Evolutionary conservation across 768 basidiomycete genomes (phyloP).

Genomic region (Russula emetica): DNA sequence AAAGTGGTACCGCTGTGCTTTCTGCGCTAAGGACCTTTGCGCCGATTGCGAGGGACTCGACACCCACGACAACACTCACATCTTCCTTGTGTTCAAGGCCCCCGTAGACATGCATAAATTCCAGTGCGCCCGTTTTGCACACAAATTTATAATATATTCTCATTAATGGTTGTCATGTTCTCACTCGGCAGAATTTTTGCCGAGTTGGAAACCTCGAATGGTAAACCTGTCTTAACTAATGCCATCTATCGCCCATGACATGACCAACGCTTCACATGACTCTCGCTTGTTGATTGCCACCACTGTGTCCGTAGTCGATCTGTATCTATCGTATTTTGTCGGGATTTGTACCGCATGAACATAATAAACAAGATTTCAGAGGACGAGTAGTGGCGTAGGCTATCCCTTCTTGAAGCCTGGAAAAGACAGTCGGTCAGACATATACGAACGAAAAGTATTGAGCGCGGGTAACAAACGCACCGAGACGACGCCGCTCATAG

Average conservation of each 20-base stretch:
- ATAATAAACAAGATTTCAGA: slow-evolving; percentile 6
- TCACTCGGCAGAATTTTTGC: slow-evolving; percentile 14
- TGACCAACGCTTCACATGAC: background rate
- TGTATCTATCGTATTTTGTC: background rate
- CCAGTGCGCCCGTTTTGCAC: slow-evolving; percentile 44
- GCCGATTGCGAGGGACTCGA: slow-evolving; percentile 74
- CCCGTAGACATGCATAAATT: slow-evolving; percentile 73
- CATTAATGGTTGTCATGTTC: background rate
- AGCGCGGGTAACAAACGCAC: slow-evolving; percentile 39
- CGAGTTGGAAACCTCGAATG: slow-evolving; percentile 8
- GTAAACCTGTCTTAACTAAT: slow-evolving; percentile 15
- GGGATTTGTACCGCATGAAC: background rate
- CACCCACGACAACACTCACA: slow-evolving; percentile 75
- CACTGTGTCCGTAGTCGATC: background rate
- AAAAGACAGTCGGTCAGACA: slow-evolving; percentile 3
- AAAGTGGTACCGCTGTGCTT: slow-evolving; percentile 87
- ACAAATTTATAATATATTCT: slow-evolving; percentile 6
- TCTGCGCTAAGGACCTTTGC: slow-evolving; percentile 86
- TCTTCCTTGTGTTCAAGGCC: slow-evolving; percentile 88
- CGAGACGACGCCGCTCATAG: slow-evolving; percentile 83
- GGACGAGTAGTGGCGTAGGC: background rate
- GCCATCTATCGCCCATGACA: slow-evolving; percentile 15
- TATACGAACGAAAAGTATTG: background rate
- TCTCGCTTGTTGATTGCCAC: background rate
- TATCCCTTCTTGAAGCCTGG: slow-evolving; percentile 69